A percentile compares a stretch with the other conserved stretches of the same genome.
Evolutionary conservation across 1,284 basidiomycete species (phyloP).

Genomic region (Uromyces viciae-fabae): DNA sequence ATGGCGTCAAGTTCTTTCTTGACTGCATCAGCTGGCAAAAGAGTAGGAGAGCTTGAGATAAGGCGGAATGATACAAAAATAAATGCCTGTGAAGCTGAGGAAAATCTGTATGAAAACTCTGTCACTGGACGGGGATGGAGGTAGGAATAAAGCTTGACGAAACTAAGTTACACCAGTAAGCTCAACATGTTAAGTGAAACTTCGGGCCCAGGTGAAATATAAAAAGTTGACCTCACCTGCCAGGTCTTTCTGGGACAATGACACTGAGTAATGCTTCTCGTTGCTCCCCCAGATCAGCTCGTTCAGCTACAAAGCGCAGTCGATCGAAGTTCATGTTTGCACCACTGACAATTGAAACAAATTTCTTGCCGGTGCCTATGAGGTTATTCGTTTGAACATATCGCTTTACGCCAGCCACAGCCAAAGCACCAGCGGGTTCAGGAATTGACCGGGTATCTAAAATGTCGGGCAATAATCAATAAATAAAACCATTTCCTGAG

Average conservation of each 20-base stretch:
- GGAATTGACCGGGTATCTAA: constrained; percentile 88
- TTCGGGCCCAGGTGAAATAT: background rate
- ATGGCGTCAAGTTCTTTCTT: constrained; percentile 67
- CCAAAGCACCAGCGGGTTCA: constrained; percentile 93
- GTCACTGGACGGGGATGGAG: constrained; percentile 89
- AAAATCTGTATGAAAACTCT: constrained; percentile 95
- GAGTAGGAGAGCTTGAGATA: constrained; percentile 57
- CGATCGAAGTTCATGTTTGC: constrained; percentile 99
- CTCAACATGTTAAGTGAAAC: constrained; percentile 20
- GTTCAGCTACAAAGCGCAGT: constrained; percentile 91
- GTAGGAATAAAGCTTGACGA: constrained; percentile 76
- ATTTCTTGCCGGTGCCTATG: constrained; percentile 74
- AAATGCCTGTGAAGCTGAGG: constrained; percentile 66
- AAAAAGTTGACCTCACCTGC: constrained; percentile 64
- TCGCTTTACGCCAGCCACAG: constrained; percentile 84
- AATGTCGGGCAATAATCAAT: background rate
- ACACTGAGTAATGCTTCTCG: constrained; percentile 88
- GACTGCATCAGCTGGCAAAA: constrained; percentile 57
- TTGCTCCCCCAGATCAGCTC: constrained; percentile 92
- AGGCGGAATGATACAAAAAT: constrained; percentile 89
- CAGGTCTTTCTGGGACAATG: constrained; percentile 84
- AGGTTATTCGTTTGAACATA: constrained; percentile 78
- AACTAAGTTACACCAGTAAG: constrained; percentile 67
- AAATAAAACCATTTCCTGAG: background rate
- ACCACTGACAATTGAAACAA: constrained; percentile 86